Conservation (phyloP, 1,139 yeast species). For the Yamadazyma buinensis region DNA sequence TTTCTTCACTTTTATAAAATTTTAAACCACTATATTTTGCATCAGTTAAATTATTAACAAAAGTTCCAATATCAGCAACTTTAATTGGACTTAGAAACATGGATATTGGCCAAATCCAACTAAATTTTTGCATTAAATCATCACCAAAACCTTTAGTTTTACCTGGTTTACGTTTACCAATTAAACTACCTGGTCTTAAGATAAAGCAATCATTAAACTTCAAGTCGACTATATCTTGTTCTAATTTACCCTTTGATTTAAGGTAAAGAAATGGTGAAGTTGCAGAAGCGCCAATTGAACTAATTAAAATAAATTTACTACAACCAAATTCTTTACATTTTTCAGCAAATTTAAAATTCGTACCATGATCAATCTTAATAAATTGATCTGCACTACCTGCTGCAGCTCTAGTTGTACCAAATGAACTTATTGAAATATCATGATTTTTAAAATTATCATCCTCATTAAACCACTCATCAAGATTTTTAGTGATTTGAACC, state of each 20-base stretch:
- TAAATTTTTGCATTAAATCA: slow-evolving; percentile 20
- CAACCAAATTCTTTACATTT: slow-evolving; percentile 68
- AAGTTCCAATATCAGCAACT: slow-evolving; percentile 25
- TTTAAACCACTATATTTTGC: slow-evolving; percentile 1
- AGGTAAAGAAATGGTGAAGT: slow-evolving; percentile 54
- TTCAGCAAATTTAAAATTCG: slow-evolving; percentile 60
- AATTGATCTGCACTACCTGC: slow-evolving; percentile 60
- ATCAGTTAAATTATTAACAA: slow-evolving; percentile 2
- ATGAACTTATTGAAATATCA: slow-evolving; percentile 26
- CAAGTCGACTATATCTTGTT: slow-evolving; percentile 52
- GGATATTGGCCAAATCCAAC: slow-evolving; percentile 12
- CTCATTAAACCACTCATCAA: slow-evolving; percentile 36
- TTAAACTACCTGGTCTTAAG: slow-evolving; percentile 63
- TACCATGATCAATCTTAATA: slow-evolving; percentile 64
- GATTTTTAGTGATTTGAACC: slow-evolving; percentile 28
- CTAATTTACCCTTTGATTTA: slow-evolving; percentile 62
- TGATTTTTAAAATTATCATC: slow-evolving; percentile 5
- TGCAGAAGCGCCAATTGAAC: slow-evolving; percentile 56
- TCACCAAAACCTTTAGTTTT: slow-evolving; percentile 23
- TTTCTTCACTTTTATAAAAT: neutral
- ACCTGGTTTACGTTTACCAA: slow-evolving; percentile 53
- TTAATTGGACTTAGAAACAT: slow-evolving; percentile 9
- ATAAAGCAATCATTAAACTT: slow-evolving; percentile 66
- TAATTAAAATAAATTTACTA: slow-evolving; percentile 59
- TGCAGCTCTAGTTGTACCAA: slow-evolving; percentile 70